These are phyloP conservation scores for Galeopsis tetrahit DNA, from an alignment of 257 asterid species.

Conservation along the genomic window DNA sequence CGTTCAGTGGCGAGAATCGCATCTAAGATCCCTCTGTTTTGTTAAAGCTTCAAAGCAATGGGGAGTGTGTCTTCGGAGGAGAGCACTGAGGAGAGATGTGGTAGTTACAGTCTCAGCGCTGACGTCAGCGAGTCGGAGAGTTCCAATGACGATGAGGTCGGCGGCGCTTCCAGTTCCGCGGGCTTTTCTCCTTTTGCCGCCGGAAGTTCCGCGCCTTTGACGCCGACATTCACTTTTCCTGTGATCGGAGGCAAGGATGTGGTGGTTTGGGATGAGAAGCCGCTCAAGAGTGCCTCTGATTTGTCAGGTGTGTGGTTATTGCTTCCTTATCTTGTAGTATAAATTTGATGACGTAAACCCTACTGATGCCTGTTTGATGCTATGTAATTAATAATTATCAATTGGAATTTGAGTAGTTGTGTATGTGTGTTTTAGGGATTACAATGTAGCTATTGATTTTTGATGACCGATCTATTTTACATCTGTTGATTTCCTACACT, in stretches of 20 bases:
- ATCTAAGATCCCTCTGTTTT: conserved; percentile 47
- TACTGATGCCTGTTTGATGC: conserved; percentile 1
- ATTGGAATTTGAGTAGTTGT: background rate
- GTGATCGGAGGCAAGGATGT: conserved; percentile 71
- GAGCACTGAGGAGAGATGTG: conserved; percentile 79
- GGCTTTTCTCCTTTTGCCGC: conserved; percentile 63
- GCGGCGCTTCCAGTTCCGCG: conserved; percentile 65
- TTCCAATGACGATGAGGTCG: conserved; percentile 55
- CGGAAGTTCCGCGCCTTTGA: conserved; percentile 47
- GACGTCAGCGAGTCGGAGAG: conserved; percentile 95
- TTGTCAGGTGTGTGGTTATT: conserved; percentile 63
- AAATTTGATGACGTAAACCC: background rate
- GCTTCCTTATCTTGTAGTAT: background rate
- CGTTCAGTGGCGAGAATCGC: conserved; percentile 24
- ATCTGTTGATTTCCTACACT: conserved; percentile 12
- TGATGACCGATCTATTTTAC: conserved; percentile 27
- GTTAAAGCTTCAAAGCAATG: conserved; percentile 37
- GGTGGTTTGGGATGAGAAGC: conserved; percentile 64
- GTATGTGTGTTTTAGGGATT: background rate
- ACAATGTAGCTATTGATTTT: background rate
- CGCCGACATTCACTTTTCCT: conserved; percentile 73
- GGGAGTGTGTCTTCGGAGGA: conserved; percentile 88
- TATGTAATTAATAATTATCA: conserved; percentile 1
- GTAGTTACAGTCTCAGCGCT: conserved; percentile 91
- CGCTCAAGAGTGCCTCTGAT: conserved; percentile 56